Base-by-base conservation (phyloP, 2,329 filamentous ascomycete species). In the Aspergillus glaucus region DNA sequence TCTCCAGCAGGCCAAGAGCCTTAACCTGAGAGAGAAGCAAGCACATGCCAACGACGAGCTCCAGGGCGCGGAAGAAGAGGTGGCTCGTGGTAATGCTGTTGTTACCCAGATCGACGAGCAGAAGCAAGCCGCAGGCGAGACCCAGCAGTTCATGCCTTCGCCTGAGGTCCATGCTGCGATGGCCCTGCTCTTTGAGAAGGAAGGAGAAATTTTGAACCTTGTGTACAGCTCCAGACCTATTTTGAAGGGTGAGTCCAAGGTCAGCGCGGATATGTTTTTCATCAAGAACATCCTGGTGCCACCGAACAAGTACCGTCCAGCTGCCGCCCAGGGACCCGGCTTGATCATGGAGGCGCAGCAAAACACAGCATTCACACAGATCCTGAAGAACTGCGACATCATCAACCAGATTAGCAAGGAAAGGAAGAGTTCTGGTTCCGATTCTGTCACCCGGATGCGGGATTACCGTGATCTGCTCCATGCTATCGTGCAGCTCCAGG, bases 221-320 rank as follows among this genome's bases (percentile, higher is more conserved):
- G 74, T 98, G 4, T 98, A 96, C 71, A 86, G 84, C 63, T 86
- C 88, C 15, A 84, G 86, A 50, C 82, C 85, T 4, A 62, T 67
- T n/a, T 74, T 78, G 4, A 84, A 81, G 63, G 80, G 78, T 48
- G 71, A 76, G 34, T 70, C 71, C 6, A 73, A 73, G 15, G 75
- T 89, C n/a, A 82, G 75, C 2, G 81, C 88, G 1, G 87, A 95
- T 57, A 95, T 97, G 84, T 97, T 98, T 72, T 98, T 98, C 71
- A 77, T 97, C 49, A 84, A 87, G 49, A 85, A 84, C 32, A 75
- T 98, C 46, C 76, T 97, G 12, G 89, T 98, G 0, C 90, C 94
- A 2, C 93, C 93, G 2, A 98, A 95, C 66, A 86, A 85, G 59
- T 98, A 86, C 67, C 84, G 93, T 37, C 91, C 93, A 10, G 89